Evolutionary conservation across 140 eudicot genomes (phyloP).

Genomic region (Cichorium intybus): DNA sequence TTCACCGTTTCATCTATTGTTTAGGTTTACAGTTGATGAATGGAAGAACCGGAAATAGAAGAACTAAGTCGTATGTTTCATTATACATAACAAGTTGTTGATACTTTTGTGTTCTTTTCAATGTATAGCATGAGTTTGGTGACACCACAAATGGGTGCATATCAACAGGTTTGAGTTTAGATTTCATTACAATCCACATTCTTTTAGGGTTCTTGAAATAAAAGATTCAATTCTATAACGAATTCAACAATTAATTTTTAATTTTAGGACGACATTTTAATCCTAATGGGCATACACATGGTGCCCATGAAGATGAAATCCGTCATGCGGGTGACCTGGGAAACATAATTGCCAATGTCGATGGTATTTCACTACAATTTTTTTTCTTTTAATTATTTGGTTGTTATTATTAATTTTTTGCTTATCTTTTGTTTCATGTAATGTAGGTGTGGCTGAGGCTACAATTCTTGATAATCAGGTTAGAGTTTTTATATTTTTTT

Average conservation of each 20-base stretch:
- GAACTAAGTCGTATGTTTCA: neutral
- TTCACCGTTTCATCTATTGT: too few relatives aligned
- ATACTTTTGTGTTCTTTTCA: neutral
- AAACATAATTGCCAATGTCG: slow-evolving; percentile 96
- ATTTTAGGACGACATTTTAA: slow-evolving; percentile 85
- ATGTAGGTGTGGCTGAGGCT: too few relatives aligned
- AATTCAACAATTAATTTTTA: too few relatives aligned
- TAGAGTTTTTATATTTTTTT: too few relatives aligned
- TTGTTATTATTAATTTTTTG: too few relatives aligned
- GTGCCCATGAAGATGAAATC: slow-evolving; percentile 78
- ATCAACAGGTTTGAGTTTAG: slow-evolving; percentile 69
- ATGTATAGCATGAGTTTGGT: slow-evolving; percentile 78
- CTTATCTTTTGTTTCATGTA: too few relatives aligned
- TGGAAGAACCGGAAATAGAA: too few relatives aligned
- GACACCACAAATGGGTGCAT: slow-evolving; percentile 98
- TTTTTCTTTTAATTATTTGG: too few relatives aligned
- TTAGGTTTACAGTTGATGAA: too few relatives aligned
- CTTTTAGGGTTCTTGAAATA: slow-evolving; percentile 9
- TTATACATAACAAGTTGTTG: neutral
- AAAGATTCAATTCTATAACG: neutral
- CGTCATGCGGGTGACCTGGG: slow-evolving; percentile 99
- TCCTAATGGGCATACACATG: slow-evolving; percentile 80
- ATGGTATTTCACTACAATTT: slow-evolving; percentile 44
- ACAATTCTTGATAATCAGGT: too few relatives aligned
- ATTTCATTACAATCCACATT: neutral